Conservation (phyloP, 2,329 filamentous ascomycete species). For the Teratosphaeria nubilosa region DNA sequence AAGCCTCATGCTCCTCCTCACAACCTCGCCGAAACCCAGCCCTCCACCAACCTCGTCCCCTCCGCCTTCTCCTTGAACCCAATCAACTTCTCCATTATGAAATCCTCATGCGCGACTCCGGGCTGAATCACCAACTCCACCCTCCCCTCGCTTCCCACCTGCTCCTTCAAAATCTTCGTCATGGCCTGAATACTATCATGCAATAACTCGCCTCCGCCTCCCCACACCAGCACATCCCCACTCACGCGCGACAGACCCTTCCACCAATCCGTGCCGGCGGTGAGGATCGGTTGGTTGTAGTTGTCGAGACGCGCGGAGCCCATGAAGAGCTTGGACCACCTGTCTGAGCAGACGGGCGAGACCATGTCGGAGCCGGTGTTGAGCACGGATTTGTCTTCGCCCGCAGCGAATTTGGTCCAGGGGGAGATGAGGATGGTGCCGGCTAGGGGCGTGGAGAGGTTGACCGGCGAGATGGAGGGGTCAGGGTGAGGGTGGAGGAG, state of each 20-base stretch:
- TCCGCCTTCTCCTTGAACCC: conserved; percentile 30
- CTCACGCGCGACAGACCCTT: conserved; percentile 33
- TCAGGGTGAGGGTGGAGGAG: conserved; percentile 48
- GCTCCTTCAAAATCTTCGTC: conserved; percentile 36
- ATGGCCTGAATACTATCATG: conserved; percentile 47
- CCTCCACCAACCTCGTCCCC: conserved; percentile 26
- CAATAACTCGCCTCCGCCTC: conserved; percentile 47
- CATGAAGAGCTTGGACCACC: conserved; percentile 43
- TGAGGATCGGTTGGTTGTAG: not conserved
- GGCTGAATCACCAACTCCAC: conserved; percentile 27
- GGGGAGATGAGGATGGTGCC: conserved; percentile 47
- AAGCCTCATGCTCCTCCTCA: conserved; percentile 5
- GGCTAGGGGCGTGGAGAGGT: conserved; percentile 34
- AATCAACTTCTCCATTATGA: conserved; percentile 31
- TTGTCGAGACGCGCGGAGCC: conserved; percentile 13
- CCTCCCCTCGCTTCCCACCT: conserved; percentile 23
- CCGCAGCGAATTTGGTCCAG: conserved; percentile 45
- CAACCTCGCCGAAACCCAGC: conserved; percentile 29
- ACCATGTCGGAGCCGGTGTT: conserved; percentile 46
- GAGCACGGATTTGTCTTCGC: conserved; percentile 30
- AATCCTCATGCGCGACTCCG: conserved; percentile 32
- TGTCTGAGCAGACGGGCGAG: conserved; percentile 26
- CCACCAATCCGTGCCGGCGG: conserved; percentile 41
- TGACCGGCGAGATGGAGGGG: conserved; percentile 32
- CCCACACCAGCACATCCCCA: conserved; percentile 42